Evolutionary conservation across 257 asterid species (phyloP).

Genomic region (Penstemon newberryi): DNA sequence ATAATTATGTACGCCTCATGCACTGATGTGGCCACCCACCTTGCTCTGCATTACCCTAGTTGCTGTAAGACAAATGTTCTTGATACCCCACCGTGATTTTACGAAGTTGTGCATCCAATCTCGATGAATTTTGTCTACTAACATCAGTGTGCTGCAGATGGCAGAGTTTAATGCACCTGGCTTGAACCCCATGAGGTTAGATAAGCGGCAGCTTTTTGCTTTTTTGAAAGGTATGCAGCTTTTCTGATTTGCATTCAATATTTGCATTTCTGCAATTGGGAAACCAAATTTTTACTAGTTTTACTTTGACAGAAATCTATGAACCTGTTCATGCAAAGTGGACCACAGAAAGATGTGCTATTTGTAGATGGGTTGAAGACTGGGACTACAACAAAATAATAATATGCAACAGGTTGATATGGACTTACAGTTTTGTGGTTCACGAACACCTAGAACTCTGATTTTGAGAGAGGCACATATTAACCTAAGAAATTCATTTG

Average conservation of each 20-base stretch:
- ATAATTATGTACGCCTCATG: not conserved
- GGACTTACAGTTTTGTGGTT: constrained; percentile 19
- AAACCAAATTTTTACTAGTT: constrained; percentile 22
- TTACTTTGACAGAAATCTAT: constrained; percentile 59
- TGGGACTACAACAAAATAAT: constrained; percentile 96
- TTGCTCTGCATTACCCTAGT: constrained; percentile 3
- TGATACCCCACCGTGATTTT: not conserved
- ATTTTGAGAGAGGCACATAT: not conserved
- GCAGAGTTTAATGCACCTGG: constrained; percentile 44
- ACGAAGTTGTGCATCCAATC: not conserved
- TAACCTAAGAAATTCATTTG: constrained; percentile 19
- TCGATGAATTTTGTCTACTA: constrained; percentile 25
- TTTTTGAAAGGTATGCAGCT: constrained; percentile 60
- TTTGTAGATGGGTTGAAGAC: constrained; percentile 99
- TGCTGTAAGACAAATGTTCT: constrained; percentile 3
- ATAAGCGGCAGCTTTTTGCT: constrained; percentile 64
- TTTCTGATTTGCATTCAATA: constrained; percentile 23
- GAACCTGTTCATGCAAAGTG: constrained; percentile 76
- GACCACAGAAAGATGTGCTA: constrained; percentile 95
- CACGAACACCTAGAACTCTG: constrained; percentile 8
- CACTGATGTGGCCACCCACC: constrained; percentile 10
- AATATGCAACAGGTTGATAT: constrained; percentile 82
- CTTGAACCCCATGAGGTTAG: constrained; percentile 47
- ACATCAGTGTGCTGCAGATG: constrained; percentile 60
- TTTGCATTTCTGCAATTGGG: constrained; percentile 15